Conservation (phyloP, 768 basidiomycete genomes). For the Boletus rubroflammeus region DNA sequence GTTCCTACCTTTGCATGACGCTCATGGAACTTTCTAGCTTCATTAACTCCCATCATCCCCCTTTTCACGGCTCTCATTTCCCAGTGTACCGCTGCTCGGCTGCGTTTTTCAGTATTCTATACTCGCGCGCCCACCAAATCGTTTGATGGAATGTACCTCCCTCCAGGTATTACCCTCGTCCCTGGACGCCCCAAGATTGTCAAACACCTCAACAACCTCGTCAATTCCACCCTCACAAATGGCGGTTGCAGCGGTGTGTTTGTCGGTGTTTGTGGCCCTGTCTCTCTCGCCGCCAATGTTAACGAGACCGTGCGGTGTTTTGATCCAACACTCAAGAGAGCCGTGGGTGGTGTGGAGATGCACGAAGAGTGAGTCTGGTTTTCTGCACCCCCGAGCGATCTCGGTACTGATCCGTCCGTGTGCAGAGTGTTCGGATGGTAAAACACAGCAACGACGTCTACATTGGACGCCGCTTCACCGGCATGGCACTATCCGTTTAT, state of each 20-base stretch:
- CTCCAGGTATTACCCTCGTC: slow-evolving; percentile 41
- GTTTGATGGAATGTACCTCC: slow-evolving; percentile 30
- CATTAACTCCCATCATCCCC: slow-evolving; percentile 47
- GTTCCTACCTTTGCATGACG: neutral
- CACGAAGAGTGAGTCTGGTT: slow-evolving; percentile 37
- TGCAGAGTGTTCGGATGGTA: slow-evolving; percentile 13
- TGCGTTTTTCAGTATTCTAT: slow-evolving; percentile 54
- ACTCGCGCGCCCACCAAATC: slow-evolving; percentile 40
- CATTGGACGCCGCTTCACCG: no score
- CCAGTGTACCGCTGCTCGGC: slow-evolving; percentile 39
- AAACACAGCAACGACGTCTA: neutral
- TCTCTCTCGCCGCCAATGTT: slow-evolving; percentile 31
- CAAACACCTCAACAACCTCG: slow-evolving; percentile 44
- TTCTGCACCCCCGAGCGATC: neutral
- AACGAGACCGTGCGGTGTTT: slow-evolving; percentile 32
- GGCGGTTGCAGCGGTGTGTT: slow-evolving; percentile 37
- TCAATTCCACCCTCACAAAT: slow-evolving; percentile 37
- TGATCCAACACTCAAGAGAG: slow-evolving; percentile 22
- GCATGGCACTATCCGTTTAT: no score
- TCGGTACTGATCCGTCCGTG: neutral
- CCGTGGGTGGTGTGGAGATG: slow-evolving; percentile 38
- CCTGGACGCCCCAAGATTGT: slow-evolving; percentile 52
- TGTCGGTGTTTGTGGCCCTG: slow-evolving; percentile 43
- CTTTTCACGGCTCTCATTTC: slow-evolving; percentile 45
- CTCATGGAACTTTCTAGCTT: slow-evolving; percentile 29